Base-by-base conservation (phyloP, 805 yeast genomes). In the Scheffersomyces spartinae region DNA sequence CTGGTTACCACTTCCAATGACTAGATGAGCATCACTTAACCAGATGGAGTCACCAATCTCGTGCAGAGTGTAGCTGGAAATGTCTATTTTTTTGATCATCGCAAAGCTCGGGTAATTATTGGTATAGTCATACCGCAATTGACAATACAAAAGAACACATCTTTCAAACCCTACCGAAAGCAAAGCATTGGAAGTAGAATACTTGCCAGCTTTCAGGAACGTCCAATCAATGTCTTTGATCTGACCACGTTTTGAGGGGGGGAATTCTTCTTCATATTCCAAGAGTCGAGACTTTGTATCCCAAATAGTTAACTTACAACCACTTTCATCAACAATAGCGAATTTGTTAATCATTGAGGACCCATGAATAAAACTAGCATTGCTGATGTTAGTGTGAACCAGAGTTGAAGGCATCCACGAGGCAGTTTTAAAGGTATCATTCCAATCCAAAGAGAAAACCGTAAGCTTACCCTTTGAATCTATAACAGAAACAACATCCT, bases 211-310 rank as follows among this genome's bases (percentile, higher is more conserved):
- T 20, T 49, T 49, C 5, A 55, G 73, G 27, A 77, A 68, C 1
- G 94, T 80, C 96, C 96, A 86, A 50, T 86, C 96, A 15, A 86
- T 57, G 45, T 85, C 95, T 13, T 61, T 49, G 6, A 85, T 71
- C 4, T 30, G 6, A 10, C n/a, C n/a, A 8, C 13, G n/a, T 9
- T 17, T 9, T 9, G n/a, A 17, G 19, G 9, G 9, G 19, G n/a
- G n/a, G 19, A 59, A 67, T 2, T 34, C 29, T 35, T 71, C 73
- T 22, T 57, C 60, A 38, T 69, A 79, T 43, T 81, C 94, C 27
- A 82, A 49, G 1, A 80, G 71, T 4, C 75, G 70, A 16, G 75
- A 60, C 23, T 63, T 64, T 18, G 76, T 56, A 47, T 85, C 94
- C 94, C 95, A 88, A n/a, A 86, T 70, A 1, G 76, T 57, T 21